Base-by-base conservation (phyloP, 306 rosid genomes). In the Myrica gale region DNA sequence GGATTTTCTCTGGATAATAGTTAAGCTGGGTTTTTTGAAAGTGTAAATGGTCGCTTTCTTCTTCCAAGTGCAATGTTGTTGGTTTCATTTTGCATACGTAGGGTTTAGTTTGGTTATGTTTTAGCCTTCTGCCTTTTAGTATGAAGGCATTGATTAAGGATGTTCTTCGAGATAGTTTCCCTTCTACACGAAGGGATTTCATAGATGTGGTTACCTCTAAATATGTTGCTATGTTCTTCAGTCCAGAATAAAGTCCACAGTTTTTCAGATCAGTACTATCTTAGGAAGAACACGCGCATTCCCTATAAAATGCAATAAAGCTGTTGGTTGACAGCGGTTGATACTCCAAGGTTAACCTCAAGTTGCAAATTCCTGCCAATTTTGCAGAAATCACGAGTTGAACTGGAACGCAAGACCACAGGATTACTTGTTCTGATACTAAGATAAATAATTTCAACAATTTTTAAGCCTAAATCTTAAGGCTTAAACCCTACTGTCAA, bases 81-180 rank as follows among this genome's bases (percentile, higher is more conserved):
- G 5, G 53, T 3, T 16, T 15, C 17, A 9, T 76, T 32, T 19
- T 32, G 72, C 39, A n/a, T 17, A 46, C n/a, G 0, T 39, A 12
- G 65, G 41, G 54, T 5, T 50, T 19, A 6, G 0, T 60, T 4
- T 63, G 58, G 69, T 47, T 44, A 43, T 80, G 45, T 54, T 26
- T 61, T 47, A 26, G 68, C 80, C 80, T 66, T 17, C 70, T 75
- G 51, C 66, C 21, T 76, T 79, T 79, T 72, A 9, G 53, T 50
- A 42, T 57, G 54, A 45, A 54, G 83, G 86, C 83, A 16, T 69
- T 75, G 15, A 5, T 32, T 32, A 56, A 78, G 15, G 13, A 57
- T 43, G 55, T 42, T 16, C 63, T 50, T 21, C 6, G 68, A 48
- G 43, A 21, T 57, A n/a, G 42, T 58, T 69, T 43, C 75, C 2